Percentiles rank a stretch among this genome's conserved stretches.
phyloP scores from a whole-genome alignment of 208 protist species.

The Vickermania ingenoplastis region DNA sequence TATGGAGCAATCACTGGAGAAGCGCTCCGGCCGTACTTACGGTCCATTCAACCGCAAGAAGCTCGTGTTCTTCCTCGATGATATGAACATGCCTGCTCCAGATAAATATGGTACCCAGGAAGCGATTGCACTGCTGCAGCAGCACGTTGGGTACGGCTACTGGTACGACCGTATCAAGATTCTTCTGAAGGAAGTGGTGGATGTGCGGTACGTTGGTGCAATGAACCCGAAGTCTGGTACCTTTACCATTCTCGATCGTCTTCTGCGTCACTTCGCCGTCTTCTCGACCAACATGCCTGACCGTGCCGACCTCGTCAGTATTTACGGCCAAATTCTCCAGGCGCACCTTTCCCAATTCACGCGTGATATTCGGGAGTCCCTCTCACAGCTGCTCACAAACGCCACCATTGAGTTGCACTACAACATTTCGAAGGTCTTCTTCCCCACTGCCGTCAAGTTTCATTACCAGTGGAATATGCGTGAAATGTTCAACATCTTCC shows the following conservation, averaged over 20 bases:
- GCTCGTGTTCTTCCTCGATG: slow-evolving; percentile 97
- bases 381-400: slow-evolving; percentile 83
- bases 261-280: slow-evolving; percentile 95
- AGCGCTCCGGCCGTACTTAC: slow-evolving; percentile 93
- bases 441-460: slow-evolving; percentile 98
- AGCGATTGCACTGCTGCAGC: slow-evolving; percentile 94
- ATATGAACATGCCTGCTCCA: slow-evolving; percentile 98
- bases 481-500: slow-evolving; percentile 96
- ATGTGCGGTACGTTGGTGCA: slow-evolving; percentile 92
- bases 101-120: slow-evolving; percentile 98
- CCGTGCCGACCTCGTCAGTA: slow-evolving; percentile 81
- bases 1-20: slow-evolving; percentile 95
- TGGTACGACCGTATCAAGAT: slow-evolving; percentile 97
- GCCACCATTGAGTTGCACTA: slow-evolving; percentile 90
- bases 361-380: slow-evolving; percentile 80
- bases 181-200: slow-evolving; percentile 92
- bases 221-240: slow-evolving; percentile 99
- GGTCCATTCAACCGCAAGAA: slow-evolving; percentile 95
- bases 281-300: slow-evolving; percentile 95
- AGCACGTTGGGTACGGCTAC: slow-evolving; percentile 96
- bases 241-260: slow-evolving; percentile 94
- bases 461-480: slow-evolving; percentile 99
- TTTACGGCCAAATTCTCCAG: slow-evolving; percentile 93
- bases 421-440: slow-evolving; percentile 88
- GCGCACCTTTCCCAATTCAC: slow-evolving; percentile 85